These are phyloP conservation scores for Curvularia spicifera DNA, from an alignment of 2,329 filamentous ascomycete species.

Conservation along the genomic window DNA sequence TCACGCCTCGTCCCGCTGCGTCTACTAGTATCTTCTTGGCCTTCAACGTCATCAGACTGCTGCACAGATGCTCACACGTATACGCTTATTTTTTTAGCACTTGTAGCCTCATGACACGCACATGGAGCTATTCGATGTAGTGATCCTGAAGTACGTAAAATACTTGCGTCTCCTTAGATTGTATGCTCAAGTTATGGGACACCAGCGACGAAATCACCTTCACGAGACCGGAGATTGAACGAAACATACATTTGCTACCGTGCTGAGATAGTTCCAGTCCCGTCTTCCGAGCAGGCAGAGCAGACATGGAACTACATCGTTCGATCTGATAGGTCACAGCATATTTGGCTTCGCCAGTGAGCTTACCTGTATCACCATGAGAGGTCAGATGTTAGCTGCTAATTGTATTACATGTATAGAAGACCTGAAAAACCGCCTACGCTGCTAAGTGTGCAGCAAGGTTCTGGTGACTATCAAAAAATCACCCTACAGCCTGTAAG, in stretches of 20 bases:
- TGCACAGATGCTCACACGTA: background rate
- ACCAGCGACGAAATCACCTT: background rate
- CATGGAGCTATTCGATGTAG: background rate
- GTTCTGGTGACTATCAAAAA: slow-evolving; percentile 6
- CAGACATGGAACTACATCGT: slow-evolving; percentile 1
- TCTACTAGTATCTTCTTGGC: slow-evolving; percentile 29
- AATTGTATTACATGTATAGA: slow-evolving; percentile 11
- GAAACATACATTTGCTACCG: slow-evolving; percentile 3
- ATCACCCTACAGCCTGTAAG: slow-evolving; percentile 1
- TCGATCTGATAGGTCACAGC: slow-evolving; percentile 8
- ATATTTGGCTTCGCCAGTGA: slow-evolving; percentile 5
- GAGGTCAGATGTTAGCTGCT: slow-evolving; percentile 9
- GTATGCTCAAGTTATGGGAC: background rate
- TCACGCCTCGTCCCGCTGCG: slow-evolving; percentile 31
- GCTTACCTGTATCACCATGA: slow-evolving; percentile 15
- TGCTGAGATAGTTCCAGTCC: background rate
- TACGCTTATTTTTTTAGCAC: background rate
- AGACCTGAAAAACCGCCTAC: background rate
- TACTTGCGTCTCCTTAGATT: background rate
- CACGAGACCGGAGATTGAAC: background rate
- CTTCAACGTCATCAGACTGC: slow-evolving; percentile 23
- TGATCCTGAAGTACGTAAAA: background rate
- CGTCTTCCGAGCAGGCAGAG: background rate
- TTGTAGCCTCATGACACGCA: background rate
- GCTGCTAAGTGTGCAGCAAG: slow-evolving; percentile 1